A percentile compares a stretch with the other conserved stretches of the same genome.
These are phyloP conservation scores for Pseudopediastrum boryanum DNA, from an alignment of 139 green algal species.

Conservation along the genomic window DNA sequence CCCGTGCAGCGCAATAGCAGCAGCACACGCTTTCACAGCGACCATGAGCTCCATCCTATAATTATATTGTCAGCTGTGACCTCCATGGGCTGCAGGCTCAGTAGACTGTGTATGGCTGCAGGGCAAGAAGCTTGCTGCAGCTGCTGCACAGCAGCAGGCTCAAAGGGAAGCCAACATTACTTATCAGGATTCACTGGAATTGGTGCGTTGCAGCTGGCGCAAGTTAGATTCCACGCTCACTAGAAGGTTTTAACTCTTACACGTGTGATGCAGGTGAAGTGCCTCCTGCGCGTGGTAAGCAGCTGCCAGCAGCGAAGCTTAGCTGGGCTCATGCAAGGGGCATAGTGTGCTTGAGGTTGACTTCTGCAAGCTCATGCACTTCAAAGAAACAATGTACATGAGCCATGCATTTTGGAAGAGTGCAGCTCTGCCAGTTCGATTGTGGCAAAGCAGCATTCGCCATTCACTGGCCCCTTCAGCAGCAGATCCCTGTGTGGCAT, in stretches of 20 bases:
- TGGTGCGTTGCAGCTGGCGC: slow-evolving; percentile 32
- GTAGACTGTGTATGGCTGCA: too few species aligned
- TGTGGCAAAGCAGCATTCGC: background rate
- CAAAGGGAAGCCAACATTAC: slow-evolving; percentile 38
- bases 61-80: too few species aligned
- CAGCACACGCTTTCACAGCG: too few species aligned
- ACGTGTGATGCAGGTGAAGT: slow-evolving; percentile 38
- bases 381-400: background rate
- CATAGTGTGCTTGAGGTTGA: background rate
- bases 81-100: too few species aligned
- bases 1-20: too few species aligned
- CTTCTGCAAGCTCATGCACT: background rate
- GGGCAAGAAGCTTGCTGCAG: too few species aligned
- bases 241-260: background rate
- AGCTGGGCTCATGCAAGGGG: background rate
- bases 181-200: slow-evolving; percentile 50
- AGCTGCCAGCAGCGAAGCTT: background rate
- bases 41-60: too few species aligned
- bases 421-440: too few species aligned
- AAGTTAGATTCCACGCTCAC: too few species aligned
- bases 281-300: slow-evolving; percentile 60
- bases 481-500: background rate
- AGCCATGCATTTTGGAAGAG: too few species aligned
- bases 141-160: slow-evolving; percentile 44
- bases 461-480: background rate